Percentiles rank a stretch among this genome's conserved stretches.
phyloP scores from a whole-genome alignment of 2,329 filamentous ascomycete species.

The Hysterium pulicare region DNA sequence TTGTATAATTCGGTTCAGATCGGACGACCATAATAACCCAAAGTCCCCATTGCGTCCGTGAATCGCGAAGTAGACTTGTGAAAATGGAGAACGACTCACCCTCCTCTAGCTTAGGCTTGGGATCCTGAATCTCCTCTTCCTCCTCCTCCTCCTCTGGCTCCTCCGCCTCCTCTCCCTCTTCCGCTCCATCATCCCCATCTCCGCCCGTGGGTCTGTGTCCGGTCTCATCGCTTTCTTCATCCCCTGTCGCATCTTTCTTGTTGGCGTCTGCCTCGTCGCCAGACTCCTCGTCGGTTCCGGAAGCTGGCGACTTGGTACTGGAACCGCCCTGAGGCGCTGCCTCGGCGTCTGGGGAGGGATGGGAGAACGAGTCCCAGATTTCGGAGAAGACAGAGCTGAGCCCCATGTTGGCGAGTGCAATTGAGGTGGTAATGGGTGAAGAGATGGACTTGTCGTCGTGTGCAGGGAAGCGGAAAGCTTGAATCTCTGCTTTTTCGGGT shows the following conservation, averaged over 20 bases:
- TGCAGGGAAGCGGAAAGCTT: neutral
- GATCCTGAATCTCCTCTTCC: conserved; percentile 77
- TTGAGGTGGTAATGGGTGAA: neutral
- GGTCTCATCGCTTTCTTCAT: conserved; percentile 43
- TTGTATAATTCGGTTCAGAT: neutral
- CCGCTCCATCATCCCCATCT: conserved; percentile 55
- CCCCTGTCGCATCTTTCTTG: conserved; percentile 38
- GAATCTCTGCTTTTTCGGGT: conserved; percentile 1
- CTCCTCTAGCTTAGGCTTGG: conserved; percentile 85
- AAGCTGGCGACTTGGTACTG: conserved; percentile 36
- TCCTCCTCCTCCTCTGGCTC: conserved; percentile 81
- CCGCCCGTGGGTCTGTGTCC: conserved; percentile 50
- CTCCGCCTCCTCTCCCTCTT: conserved; percentile 65
- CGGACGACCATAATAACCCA: too few relatives aligned
- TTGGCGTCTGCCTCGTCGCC: conserved; percentile 42
- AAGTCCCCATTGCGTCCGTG: neutral
- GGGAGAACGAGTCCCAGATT: conserved; percentile 62
- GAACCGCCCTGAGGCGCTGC: conserved; percentile 42
- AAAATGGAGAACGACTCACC: conserved; percentile 59
- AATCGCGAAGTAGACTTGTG: neutral
- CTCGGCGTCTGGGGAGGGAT: conserved; percentile 44
- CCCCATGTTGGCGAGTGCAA: conserved; percentile 49
- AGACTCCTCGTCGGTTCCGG: conserved; percentile 44
- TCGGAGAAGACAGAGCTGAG: conserved; percentile 63
- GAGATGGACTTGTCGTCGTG: neutral